A percentile compares a stretch with the other conserved stretches of the same genome.
phyloP scores from a whole-genome alignment of 257 asterid genomes.

The Handroanthus guayacan region DNA sequence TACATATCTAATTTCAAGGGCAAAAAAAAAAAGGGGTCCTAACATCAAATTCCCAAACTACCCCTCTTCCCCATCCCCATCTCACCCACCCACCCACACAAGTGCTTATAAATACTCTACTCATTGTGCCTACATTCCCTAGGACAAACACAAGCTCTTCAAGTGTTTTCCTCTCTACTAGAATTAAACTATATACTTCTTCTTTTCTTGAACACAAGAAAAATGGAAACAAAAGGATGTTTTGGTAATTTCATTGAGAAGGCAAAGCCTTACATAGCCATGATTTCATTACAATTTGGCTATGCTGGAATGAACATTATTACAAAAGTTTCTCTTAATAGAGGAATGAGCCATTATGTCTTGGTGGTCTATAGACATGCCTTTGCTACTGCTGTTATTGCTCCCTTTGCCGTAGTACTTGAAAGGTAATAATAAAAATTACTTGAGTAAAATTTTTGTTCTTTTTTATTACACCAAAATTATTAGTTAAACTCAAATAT shows the following conservation, averaged over 20 bases:
- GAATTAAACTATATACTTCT: neutral
- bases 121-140: constrained; percentile 40
- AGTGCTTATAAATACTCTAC: constrained; percentile 56
- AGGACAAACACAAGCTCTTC: constrained; percentile 66
- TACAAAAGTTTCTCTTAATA: constrained; percentile 84
- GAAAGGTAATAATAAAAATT: constrained; percentile 58
- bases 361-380: constrained; percentile 92
- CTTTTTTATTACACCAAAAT: no score
- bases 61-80: neutral
- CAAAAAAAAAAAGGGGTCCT: neutral
- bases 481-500: no score
- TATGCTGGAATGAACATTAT: constrained; percentile 95
- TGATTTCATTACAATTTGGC: constrained; percentile 84
- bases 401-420: constrained; percentile 85
- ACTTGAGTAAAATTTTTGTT: no score
- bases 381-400: constrained; percentile 91
- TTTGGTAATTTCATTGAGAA: constrained; percentile 50
- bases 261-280: constrained; percentile 89
- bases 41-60: neutral
- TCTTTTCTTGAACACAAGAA: neutral
- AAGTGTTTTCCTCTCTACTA: constrained; percentile 66
- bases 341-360: constrained; percentile 95
- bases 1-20: no score
- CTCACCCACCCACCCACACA: neutral
- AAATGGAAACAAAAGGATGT: constrained; percentile 73